These are phyloP conservation scores for Arthonia radiata DNA, from an alignment of 495 filamentous ascomycete species.

Conservation along the genomic window DNA sequence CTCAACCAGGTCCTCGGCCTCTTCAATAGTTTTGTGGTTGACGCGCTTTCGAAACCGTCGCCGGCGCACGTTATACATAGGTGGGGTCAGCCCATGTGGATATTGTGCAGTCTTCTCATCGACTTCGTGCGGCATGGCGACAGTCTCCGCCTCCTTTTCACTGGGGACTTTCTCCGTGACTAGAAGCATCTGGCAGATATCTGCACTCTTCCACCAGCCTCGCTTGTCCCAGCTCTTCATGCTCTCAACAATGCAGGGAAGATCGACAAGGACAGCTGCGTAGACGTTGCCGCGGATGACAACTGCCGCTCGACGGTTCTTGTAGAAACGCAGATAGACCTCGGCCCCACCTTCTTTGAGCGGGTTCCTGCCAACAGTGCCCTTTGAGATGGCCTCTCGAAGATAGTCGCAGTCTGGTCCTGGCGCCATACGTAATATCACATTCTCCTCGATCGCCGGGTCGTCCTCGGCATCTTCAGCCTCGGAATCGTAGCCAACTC, in stretches of 20 bases:
- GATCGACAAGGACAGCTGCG: slow-evolving; percentile 60
- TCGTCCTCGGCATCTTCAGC: slow-evolving; percentile 73
- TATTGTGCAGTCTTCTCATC: slow-evolving; percentile 42
- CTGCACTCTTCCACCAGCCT: slow-evolving; percentile 76
- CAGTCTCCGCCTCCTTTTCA: slow-evolving; percentile 47
- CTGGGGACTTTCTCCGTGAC: slow-evolving; percentile 43
- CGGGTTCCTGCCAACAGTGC: slow-evolving; percentile 41
- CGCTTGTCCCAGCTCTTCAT: slow-evolving; percentile 94
- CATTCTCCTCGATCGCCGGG: slow-evolving; percentile 64
- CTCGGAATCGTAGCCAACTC: slow-evolving; percentile 93
- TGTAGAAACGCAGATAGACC: slow-evolving; percentile 55
- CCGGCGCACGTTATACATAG: slow-evolving; percentile 65
- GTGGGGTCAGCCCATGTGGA: slow-evolving; percentile 79
- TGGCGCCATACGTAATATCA: slow-evolving; percentile 69
- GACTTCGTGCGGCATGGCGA: slow-evolving; percentile 39
- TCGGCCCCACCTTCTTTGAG: slow-evolving; percentile 36
- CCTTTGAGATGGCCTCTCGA: slow-evolving; percentile 40
- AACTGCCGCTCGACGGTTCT: slow-evolving; percentile 46
- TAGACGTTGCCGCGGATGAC: slow-evolving; percentile 45
- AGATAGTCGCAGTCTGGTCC: slow-evolving; percentile 69
- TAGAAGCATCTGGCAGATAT: slow-evolving; percentile 86
- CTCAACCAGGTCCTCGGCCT: neutral
- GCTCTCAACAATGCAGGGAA: slow-evolving; percentile 77
- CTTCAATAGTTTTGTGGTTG: slow-evolving; percentile 39
- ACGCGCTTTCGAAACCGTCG: slow-evolving; percentile 67